Evolutionary conservation across 495 filamentous ascomycete species (phyloP), one percentile per base, ranked within the genome.

Genomic region (Penicillium angulare): DNA sequence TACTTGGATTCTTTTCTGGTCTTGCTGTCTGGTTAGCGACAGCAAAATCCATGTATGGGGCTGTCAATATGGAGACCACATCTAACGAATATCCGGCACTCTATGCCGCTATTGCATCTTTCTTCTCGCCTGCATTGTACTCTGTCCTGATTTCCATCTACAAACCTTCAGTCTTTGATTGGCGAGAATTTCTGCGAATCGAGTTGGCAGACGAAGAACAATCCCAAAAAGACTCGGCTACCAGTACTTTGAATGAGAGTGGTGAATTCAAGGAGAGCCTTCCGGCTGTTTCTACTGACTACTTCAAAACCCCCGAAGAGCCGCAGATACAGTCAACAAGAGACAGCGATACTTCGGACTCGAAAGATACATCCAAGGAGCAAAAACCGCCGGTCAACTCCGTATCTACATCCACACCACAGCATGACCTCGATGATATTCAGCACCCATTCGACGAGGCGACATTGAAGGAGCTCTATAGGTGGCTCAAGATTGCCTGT

Each of bases 171-270:
- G 58, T 47, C n/a, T 78, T 77, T 45, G 74, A 78, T 53, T 78
- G 74, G 75, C 67, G 75, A 12, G 65, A 71, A 31, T 78, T 78
- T 47, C 62, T 78, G 0, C 73, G 71, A n/a, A 67, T 70, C n/a
- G 64, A 71, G 42, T 53, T 66, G 5, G 56, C 57, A 12, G 61
- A 65, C n/a, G 54, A 65, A 40, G 55, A 50, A 13, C 45, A 60
- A 26, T 41, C 61, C 4, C 57, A 64, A 21, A 21, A 51, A 10
- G 54, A 23, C 5, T 47, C 61, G 5, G 49, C 54, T 13, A 47
- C 42, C 1, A 34, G 22, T 9, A 60, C 64, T 9, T 41, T 62
- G 17, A 54, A 50, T 7, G 52, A 53, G 2, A 44, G 26, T 20
- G 40, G 38, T 20, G 52, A 46, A 0, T 9, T 15, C 12, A 26